phyloP scores from a whole-genome alignment of 1,139 yeast genomes.

The Arxiozyma heterogenica region DNA sequence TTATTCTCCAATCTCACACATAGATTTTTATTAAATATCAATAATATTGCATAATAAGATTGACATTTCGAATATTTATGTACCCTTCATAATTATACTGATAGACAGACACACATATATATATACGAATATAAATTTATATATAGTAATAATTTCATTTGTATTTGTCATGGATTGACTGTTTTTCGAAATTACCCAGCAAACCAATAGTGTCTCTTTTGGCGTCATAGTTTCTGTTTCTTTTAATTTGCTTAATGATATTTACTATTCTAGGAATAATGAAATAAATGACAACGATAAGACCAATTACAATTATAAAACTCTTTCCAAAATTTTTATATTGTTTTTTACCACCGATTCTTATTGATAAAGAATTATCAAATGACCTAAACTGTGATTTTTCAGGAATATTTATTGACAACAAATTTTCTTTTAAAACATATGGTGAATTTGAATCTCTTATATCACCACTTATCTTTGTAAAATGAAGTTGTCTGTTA shows the following conservation, averaged over 20 bases:
- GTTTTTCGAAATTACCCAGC: slow-evolving; percentile 12
- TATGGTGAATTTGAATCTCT: slow-evolving; percentile 18
- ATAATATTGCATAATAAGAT: not conserved
- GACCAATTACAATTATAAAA: not conserved
- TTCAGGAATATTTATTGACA: slow-evolving; percentile 17
- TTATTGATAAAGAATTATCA: not conserved
- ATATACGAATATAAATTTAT: not conserved
- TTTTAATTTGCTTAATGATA: not conserved
- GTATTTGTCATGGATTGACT: not conserved
- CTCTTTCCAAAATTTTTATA: not conserved
- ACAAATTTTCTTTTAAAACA: slow-evolving; percentile 15
- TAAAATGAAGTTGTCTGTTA: slow-evolving; percentile 31
- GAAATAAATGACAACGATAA: not conserved
- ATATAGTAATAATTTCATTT: no score
- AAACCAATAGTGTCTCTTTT: slow-evolving; percentile 21
- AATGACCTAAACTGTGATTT: slow-evolving; percentile 1
- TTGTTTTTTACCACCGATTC: not conserved
- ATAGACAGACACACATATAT: no score
- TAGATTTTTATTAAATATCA: no score
- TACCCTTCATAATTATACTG: not conserved
- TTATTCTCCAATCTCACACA: not conserved
- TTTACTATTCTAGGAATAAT: not conserved
- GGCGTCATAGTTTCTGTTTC: slow-evolving; percentile 14
- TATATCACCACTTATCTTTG: slow-evolving; percentile 28
- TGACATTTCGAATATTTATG: not conserved